Base-by-base conservation (phyloP, 306 rosid genomes). In the Citrullus colocynthis region DNA sequence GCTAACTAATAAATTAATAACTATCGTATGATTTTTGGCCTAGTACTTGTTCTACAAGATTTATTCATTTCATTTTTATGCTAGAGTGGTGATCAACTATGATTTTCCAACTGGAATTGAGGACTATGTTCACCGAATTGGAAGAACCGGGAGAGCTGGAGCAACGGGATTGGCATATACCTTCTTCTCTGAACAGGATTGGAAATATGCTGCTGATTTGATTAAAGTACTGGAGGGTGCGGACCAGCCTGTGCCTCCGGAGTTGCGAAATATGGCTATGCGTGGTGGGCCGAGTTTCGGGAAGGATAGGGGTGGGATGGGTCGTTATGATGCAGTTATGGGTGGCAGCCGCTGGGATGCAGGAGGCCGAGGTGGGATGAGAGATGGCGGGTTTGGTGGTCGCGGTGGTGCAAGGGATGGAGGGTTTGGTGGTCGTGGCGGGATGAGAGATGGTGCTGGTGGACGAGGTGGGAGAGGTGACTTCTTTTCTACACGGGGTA, bases 101-200 rank as follows among this genome's bases (percentile, higher is more conserved):
- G 99, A 96, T 87, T 96, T 96, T 81, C 99, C 99, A 69, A 91
- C 87, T 64, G 98, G 99, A 59, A 67, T 96, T 80, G 99, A 96
- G 84, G 99, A 96, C 79, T 96, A 96, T 84, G 98, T 96, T 24
- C 99, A 96, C 79, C 92, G 99, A 18, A 96, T 96, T 39, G 99
- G 99, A 76, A 88, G 99, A 82, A 96, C 99, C 58, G 99, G 99
- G 56, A 87, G 99, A 83, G 99, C 99, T 79, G 99, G 99, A 44
- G 99, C 99, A 63, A 92, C 97, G 51, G 99, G 99, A 74, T 6
- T 92, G 76, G 70, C 99, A 1, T 92, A 92, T 86, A 96, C 99
- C 71, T 96, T 96, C 83, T 87, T 96, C 89, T 91, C 91, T 51
- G 99, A 96, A 85, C 97, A 96, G 88, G 99, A 96, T 70, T 90